phyloP scores from a whole-genome alignment of 192 early-diverging fungal genomes.

The Umbelopsis vinacea region DNA sequence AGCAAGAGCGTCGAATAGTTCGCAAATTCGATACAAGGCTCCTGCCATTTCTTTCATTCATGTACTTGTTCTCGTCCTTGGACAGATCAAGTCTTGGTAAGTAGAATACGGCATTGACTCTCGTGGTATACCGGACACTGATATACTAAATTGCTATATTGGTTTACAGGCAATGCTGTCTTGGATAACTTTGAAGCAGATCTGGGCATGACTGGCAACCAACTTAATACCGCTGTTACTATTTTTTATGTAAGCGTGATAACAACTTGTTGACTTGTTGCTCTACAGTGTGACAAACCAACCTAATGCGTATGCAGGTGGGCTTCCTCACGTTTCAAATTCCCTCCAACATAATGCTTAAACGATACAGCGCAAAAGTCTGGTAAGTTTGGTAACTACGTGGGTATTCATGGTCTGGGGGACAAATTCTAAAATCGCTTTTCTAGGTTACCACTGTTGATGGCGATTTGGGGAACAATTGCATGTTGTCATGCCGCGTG shows the following conservation, averaged over 20 bases:
- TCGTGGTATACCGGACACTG: no score
- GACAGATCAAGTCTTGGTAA: constrained; percentile 41
- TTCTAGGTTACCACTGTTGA: constrained; percentile 34
- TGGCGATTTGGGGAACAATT: constrained; percentile 37
- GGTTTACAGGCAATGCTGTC: constrained; percentile 34
- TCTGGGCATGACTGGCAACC: constrained; percentile 34
- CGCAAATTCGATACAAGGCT: constrained; percentile 29
- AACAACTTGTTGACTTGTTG: no score
- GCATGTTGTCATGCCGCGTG: constrained; percentile 32
- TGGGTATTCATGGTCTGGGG: neutral
- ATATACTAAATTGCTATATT: neutral
- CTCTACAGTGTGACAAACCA: neutral
- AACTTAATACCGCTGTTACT: constrained; percentile 37
- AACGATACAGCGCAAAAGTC: constrained; percentile 31
- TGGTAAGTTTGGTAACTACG: constrained; percentile 24
- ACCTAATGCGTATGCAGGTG: neutral
- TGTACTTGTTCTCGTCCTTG: constrained; percentile 42
- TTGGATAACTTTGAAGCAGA: constrained; percentile 42
- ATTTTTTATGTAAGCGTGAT: constrained; percentile 32
- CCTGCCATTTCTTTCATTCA: constrained; percentile 38
- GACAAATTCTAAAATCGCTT: neutral
- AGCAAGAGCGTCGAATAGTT: constrained; percentile 28
- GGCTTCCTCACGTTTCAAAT: constrained; percentile 42
- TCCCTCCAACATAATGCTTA: constrained; percentile 38
- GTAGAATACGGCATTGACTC: no score